phyloP scores from a whole-genome alignment of 768 basidiomycete species.

The Pisolithus albus region DNA sequence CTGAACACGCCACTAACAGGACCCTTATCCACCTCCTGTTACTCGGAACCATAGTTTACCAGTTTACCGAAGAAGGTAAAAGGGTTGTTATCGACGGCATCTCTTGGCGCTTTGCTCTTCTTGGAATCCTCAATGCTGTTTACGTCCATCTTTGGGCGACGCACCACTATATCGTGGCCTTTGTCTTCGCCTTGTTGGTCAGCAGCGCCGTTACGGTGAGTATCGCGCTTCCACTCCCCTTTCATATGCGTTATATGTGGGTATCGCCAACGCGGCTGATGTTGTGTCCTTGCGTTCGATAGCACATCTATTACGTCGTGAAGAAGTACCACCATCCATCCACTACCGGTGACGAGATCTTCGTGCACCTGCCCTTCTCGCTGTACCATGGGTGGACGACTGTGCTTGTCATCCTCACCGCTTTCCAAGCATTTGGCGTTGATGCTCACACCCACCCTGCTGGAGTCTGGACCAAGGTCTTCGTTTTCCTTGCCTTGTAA shows the following conservation, averaged over 20 bases:
- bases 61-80: conserved; percentile 76
- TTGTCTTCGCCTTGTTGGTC: conserved; percentile 83
- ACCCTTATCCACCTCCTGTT: conserved; percentile 85
- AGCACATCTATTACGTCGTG: conserved; percentile 92
- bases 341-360: conserved; percentile 68
- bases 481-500: conserved; percentile 87
- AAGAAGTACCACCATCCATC: conserved; percentile 77
- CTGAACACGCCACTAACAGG: conserved; percentile 35
- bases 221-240: background rate
- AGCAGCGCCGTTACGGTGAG: conserved; percentile 57
- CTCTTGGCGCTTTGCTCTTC: conserved; percentile 85
- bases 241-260: conserved; percentile 7
- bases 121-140: conserved; percentile 80
- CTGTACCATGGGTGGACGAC: conserved; percentile 94
- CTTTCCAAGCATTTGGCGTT: conserved; percentile 85
- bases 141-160: conserved; percentile 85
- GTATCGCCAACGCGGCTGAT: background rate
- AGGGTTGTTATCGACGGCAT: conserved; percentile 78
- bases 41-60: conserved; percentile 86
- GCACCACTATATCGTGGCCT: conserved; percentile 72
- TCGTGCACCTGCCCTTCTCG: conserved; percentile 93
- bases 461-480: conserved; percentile 89
- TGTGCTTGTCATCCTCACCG: conserved; percentile 73
- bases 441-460: conserved; percentile 57
- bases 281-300: background rate